Percentiles rank a stretch among this genome's conserved stretches.
phyloP scores from a whole-genome alignment of 139 green algal genomes.

The Asterochloris sp. region DNA sequence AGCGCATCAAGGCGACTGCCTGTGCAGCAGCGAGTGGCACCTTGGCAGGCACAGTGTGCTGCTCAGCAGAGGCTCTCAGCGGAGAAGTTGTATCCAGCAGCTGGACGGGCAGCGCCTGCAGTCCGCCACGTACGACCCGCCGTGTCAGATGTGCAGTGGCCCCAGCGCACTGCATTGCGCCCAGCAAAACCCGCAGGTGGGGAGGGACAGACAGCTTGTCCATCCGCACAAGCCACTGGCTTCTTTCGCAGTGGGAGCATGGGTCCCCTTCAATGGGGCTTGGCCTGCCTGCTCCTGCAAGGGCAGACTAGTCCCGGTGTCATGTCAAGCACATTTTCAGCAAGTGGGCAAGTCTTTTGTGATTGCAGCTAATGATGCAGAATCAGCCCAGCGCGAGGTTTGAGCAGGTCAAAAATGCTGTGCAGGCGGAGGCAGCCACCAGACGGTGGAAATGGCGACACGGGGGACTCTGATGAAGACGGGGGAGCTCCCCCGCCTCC shows the following conservation, averaged over 20 bases:
- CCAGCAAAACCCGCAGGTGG: constrained; percentile 6
- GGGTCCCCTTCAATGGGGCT: no score
- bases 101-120: not conserved
- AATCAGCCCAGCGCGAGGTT: not conserved
- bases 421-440: not conserved
- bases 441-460: not conserved
- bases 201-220: no score
- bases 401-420: not conserved
- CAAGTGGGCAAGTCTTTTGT: no score
- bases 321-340: no score
- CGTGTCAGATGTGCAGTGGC: not conserved
- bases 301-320: no score
- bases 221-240: no score
- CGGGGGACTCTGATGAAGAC: constrained; percentile 13
- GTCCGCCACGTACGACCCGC: not conserved
- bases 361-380: no score
- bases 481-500: not conserved
- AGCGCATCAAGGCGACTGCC: no score
- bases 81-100: no score
- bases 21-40: not conserved
- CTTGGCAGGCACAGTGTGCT: not conserved
- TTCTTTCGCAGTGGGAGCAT: no score
- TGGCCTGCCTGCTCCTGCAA: no score
- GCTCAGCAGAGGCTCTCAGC: not conserved
- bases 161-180: constrained; percentile 13